Conservation (phyloP, 2,329 filamentous ascomycete genomes). For the Cladophialophora exuberans region DNA sequence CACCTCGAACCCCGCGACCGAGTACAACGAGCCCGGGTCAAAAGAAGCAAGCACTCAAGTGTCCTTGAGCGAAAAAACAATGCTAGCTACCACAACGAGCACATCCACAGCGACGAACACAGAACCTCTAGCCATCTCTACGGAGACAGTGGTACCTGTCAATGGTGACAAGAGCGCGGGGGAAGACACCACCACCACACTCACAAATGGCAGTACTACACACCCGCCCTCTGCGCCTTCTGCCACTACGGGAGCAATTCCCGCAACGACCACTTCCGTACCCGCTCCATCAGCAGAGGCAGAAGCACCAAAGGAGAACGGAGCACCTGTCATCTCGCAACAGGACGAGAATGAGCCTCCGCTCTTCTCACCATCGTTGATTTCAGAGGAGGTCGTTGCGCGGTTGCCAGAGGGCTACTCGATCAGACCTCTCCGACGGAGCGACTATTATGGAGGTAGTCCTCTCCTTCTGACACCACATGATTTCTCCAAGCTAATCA, state of each 20-base stretch:
- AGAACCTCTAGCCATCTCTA: not conserved
- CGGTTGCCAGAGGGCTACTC: slow-evolving; percentile 79
- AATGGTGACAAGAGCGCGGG: slow-evolving; percentile 3
- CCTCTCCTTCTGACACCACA: not conserved
- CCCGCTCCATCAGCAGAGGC: not conserved
- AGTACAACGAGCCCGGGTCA: not conserved
- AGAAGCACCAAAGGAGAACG: not conserved
- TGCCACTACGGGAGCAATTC: not conserved
- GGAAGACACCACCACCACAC: slow-evolving; percentile 5
- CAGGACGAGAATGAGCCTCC: slow-evolving; percentile 50
- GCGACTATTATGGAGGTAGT: slow-evolving; percentile 70
- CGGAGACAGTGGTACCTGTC: not conserved
- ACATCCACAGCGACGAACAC: slow-evolving; percentile 12
- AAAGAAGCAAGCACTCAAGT: slow-evolving; percentile 19
- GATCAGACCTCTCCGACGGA: slow-evolving; percentile 75
- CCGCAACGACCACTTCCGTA: not conserved
- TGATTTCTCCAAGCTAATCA: too few relatives aligned
- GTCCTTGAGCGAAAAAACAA: not conserved
- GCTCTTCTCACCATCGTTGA: slow-evolving; percentile 77
- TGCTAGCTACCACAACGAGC: not conserved
- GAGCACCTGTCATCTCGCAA: not conserved
- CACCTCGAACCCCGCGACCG: slow-evolving; percentile 13
- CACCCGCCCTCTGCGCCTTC: not conserved
- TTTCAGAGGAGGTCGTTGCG: slow-evolving; percentile 73
- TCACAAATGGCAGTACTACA: slow-evolving; percentile 7